Evolutionary conservation across 129 eudicot genomes (phyloP).

Genomic region (Logfia minima): DNA sequence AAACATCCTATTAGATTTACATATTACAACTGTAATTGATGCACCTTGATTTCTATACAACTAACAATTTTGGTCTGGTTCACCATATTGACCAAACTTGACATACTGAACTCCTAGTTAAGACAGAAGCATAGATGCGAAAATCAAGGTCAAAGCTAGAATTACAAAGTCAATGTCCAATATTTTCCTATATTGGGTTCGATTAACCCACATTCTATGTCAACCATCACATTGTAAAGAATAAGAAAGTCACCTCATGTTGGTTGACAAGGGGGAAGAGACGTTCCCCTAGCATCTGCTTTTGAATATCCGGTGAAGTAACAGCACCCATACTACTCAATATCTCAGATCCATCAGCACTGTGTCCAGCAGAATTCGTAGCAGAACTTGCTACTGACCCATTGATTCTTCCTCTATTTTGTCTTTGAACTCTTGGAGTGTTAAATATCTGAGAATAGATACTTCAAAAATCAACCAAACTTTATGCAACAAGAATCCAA

Average conservation of each 20-base stretch:
- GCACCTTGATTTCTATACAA: neutral
- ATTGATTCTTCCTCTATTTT: slow-evolving; percentile 59
- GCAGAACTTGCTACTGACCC: slow-evolving; percentile 38
- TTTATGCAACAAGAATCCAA: slow-evolving; percentile 5
- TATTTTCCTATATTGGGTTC: neutral
- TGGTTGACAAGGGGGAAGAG: slow-evolving; percentile 74
- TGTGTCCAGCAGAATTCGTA: slow-evolving; percentile 38
- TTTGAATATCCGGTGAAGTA: slow-evolving; percentile 68
- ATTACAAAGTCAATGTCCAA: neutral
- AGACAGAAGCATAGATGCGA: neutral
- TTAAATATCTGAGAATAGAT: slow-evolving; percentile 47
- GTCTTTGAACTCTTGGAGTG: slow-evolving; percentile 52
- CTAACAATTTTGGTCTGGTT: neutral
- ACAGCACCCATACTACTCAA: slow-evolving; percentile 76
- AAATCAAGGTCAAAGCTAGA: neutral
- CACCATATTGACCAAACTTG: neutral
- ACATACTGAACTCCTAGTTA: neutral
- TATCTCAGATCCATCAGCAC: slow-evolving; percentile 56
- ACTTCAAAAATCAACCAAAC: neutral
- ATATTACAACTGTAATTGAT: neutral
- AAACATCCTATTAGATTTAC: neutral
- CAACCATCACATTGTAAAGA: neutral
- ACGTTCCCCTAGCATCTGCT: slow-evolving; percentile 76
- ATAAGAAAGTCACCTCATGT: slow-evolving; percentile 46
- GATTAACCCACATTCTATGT: neutral